Evolutionary conservation across 805 yeast species (phyloP), one percentile per base, ranked within the genome.

Genomic region (Kuraishia hungarica): DNA sequence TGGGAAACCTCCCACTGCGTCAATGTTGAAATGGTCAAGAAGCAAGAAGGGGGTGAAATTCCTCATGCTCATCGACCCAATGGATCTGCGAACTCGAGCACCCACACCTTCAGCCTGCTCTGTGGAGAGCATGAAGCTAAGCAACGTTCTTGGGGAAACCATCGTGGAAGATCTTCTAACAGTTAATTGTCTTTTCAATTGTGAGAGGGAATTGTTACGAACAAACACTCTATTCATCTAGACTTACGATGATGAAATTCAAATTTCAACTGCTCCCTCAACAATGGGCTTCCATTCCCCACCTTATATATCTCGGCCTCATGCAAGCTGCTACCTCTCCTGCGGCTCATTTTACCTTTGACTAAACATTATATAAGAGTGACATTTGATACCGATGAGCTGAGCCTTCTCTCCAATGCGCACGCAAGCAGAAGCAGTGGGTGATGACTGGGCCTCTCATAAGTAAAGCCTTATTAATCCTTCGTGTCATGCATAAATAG

Each of bases 81-180:
- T 82, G 4, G 94, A 83, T 62, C 97, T 76, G 66, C 96, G 79
- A 23, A 89, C 96, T 29, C 78, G 71, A 28, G 96, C 96, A n/a
- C 96, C 97, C 29, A 78, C 91, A 60, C 97, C 97, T 70, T 89
- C 96, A 20, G 85, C 76, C 64, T 85, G 90, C 62, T 88, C 89
- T 48, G 78, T 64, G 29, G 93, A 91, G 50, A 75, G 63, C 61
- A 83, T 73, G 35, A 73, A 68, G 62, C 80, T 81, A 22, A 77
- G 66, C 51, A 83, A 74, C 1, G 80, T 67, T 71, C 88, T 77
- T 8, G 64, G 48, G 19, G 51, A 52, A 22, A 28, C 50, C 51
- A 48, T 48, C 17, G 48, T n/a, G 5, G 52, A 28, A n/a, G 49
- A 47, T 19, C 15, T 11, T 47, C 24, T 11, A 21, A 19, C 3